phyloP scores from a whole-genome alignment of 2,329 filamentous ascomycete genomes.

The Alternaria burnsii region DNA sequence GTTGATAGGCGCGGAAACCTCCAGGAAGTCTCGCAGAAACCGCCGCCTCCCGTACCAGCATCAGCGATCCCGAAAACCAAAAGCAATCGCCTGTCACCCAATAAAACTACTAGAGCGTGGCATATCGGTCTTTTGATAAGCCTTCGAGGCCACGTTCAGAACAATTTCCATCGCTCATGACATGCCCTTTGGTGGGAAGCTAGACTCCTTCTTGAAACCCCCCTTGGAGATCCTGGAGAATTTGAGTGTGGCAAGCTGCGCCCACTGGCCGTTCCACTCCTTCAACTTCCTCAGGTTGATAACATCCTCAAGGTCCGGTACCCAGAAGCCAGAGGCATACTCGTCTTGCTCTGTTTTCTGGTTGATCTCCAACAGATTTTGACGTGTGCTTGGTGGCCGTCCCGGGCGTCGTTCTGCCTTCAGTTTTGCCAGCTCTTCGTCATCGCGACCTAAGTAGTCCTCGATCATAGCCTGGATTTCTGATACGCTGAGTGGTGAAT shows the following conservation, averaged over 20 bases:
- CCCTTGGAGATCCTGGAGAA: slow-evolving; percentile 77
- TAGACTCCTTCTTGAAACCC: slow-evolving; percentile 72
- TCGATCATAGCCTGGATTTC: slow-evolving; percentile 63
- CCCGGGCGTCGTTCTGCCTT: slow-evolving; percentile 79
- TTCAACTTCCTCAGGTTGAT: slow-evolving; percentile 72
- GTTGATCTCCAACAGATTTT: slow-evolving; percentile 78
- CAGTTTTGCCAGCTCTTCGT: slow-evolving; percentile 72
- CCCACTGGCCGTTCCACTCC: slow-evolving; percentile 85
- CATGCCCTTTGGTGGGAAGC: slow-evolving; percentile 73
- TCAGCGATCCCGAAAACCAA: neutral
- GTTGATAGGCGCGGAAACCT: neutral
- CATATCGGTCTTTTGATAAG: neutral
- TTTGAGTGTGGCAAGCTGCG: slow-evolving; percentile 75
- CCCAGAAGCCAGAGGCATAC: slow-evolving; percentile 83
- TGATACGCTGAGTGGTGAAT: slow-evolving; percentile 56
- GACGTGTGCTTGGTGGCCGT: slow-evolving; percentile 77
- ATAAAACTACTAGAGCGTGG: neutral
- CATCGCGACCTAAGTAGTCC: slow-evolving; percentile 66
- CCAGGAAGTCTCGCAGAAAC: neutral
- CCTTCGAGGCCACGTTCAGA: neutral
- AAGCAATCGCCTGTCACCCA: neutral
- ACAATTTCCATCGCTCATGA: slow-evolving; percentile 34
- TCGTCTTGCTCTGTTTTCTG: slow-evolving; percentile 78
- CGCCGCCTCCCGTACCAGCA: neutral
- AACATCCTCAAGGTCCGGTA: slow-evolving; percentile 77